Percentiles rank a stretch among this genome's conserved stretches.
Evolutionary conservation across 2,329 filamentous ascomycete species (phyloP).

Genomic region (Aureobasidium sp.): DNA sequence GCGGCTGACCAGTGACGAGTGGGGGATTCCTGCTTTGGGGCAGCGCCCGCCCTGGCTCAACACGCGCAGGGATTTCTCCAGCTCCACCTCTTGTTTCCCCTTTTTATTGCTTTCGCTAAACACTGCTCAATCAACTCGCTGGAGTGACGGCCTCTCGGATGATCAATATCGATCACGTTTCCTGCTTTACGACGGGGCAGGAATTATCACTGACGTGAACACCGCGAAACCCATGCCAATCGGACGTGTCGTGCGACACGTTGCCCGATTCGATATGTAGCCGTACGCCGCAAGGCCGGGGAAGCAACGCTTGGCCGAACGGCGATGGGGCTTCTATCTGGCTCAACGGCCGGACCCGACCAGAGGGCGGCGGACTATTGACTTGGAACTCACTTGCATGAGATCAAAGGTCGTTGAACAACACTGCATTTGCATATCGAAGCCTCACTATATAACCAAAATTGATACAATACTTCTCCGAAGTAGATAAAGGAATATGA

Average conservation of each 20-base stretch:
- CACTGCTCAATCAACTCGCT: neutral
- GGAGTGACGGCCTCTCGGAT: neutral
- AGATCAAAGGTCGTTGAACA: neutral
- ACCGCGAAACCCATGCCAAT: neutral
- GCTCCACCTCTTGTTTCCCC: neutral
- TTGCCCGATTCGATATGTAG: neutral
- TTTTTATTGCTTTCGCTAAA: neutral
- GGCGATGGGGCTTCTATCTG: neutral
- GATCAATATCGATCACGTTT: neutral
- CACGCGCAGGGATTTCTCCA: neutral
- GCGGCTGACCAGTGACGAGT: conserved; percentile 3
- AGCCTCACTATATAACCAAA: neutral
- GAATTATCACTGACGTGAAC: neutral
- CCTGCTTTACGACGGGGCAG: neutral
- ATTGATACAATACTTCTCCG: neutral
- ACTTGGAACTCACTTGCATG: neutral
- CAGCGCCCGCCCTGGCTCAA: neutral
- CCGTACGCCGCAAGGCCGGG: conserved; percentile 4
- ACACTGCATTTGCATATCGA: neutral
- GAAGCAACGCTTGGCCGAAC: conserved; percentile 2
- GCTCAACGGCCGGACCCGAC: conserved; percentile 7
- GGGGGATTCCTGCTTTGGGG: neutral
- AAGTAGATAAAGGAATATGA: neutral
- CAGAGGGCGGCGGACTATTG: neutral
- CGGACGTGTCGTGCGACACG: conserved; percentile 1